Percentiles rank a stretch among this genome's conserved stretches.
Evolutionary conservation across 441 rosid species (phyloP).

Genomic region (Omphalea diandra): DNA sequence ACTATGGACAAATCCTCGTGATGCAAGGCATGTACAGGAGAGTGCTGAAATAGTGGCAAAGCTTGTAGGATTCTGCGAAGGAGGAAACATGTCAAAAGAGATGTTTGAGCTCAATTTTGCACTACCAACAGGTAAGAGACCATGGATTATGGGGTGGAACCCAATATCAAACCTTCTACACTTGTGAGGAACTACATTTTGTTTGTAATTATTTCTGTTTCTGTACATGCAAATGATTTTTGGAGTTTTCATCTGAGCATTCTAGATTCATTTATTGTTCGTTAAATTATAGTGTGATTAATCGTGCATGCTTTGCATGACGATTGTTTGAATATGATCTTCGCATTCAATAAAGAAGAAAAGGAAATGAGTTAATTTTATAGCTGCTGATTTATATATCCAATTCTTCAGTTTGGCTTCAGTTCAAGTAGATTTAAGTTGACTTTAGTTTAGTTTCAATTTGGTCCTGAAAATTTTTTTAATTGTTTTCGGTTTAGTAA

Average conservation of each 20-base stretch:
- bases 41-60: slow-evolving; percentile 96
- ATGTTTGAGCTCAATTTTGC: slow-evolving; percentile 98
- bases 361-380: no score
- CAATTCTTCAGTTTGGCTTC: no score
- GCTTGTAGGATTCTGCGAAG: slow-evolving; percentile 89
- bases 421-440: no score
- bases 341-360: slow-evolving; percentile 19
- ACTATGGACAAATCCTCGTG: slow-evolving; percentile 93
- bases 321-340: slow-evolving; percentile 21
- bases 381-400: no score
- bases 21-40: slow-evolving; percentile 75
- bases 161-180: slow-evolving; percentile 85
- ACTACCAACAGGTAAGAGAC: slow-evolving; percentile 72
- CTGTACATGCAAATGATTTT: slow-evolving; percentile 38
- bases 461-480: no score
- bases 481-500: no score
- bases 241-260: slow-evolving; percentile 36
- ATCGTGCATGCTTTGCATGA: slow-evolving; percentile 25
- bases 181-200: slow-evolving; percentile 35
- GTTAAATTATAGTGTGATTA: slow-evolving; percentile 13
- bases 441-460: no score
- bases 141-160: slow-evolving; percentile 95
- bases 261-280: not conserved
- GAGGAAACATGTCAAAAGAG: slow-evolving; percentile 87
- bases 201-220: slow-evolving; percentile 20